Evolutionary conservation across 257 asterid species (phyloP).

Genomic region (Fraxinus cuspidata): DNA sequence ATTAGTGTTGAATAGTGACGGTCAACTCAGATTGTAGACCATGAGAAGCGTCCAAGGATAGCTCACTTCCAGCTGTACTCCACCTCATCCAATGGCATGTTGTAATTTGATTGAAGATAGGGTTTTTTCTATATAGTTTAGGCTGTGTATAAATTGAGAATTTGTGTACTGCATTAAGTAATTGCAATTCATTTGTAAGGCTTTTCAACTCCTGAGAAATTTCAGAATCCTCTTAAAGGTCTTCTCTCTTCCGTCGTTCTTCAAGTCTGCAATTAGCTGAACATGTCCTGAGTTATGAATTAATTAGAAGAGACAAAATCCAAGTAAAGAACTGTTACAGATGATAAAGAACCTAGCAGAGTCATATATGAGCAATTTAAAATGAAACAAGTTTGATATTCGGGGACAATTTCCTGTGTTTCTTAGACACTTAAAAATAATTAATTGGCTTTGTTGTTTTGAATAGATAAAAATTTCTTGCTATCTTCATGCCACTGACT

Average conservation of each 20-base stretch:
- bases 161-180: background rate
- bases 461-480: background rate
- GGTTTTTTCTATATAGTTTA: background rate
- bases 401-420: background rate
- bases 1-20: background rate
- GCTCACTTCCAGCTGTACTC: background rate
- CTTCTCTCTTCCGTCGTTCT: background rate
- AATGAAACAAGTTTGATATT: background rate
- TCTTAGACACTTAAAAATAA: background rate
- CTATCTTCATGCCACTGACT: constrained; percentile 20
- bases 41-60: background rate
- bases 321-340: background rate
- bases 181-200: background rate
- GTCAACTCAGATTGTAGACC: background rate
- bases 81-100: background rate
- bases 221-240: background rate
- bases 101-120: background rate
- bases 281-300: background rate
- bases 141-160: background rate
- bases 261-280: background rate
- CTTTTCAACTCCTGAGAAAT: background rate
- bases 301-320: background rate
- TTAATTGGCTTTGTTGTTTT: background rate
- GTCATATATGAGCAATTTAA: background rate
- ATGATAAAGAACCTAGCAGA: background rate